Evolutionary conservation across 805 yeast species (phyloP), one percentile per base, ranked within the genome.

Genomic region (Pachysolen tannophilus): DNA sequence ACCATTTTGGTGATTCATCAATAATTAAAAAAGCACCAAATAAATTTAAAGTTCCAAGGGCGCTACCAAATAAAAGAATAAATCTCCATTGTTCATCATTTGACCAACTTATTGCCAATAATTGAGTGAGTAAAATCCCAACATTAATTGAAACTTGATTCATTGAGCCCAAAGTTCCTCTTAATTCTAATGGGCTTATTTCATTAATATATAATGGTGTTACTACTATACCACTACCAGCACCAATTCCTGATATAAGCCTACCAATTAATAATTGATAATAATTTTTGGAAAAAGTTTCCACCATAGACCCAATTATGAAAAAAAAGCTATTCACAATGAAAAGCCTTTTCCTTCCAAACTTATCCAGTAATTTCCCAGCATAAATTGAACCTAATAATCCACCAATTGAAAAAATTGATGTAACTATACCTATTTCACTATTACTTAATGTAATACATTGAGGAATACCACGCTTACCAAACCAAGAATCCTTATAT

Each of bases 1-100:
- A 60, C 96, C 96, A 90, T 56, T 80, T 72, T 6, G 97, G 97
- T 5, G 90, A 77, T 54, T 88, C 97, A 13, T 70, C 73, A 17
- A 78, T 62, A 29, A 64, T 60, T 8, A 67, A 41, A 7, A 63
- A 43, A 28, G 64, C 48, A 2, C 66, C 54, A 1, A 67, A 25
- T 2, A 78, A 55, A 46, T 78, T 75, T 0, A 67, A 7, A 0
- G 64, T 32, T 2, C 82, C 82, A 20, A 85, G 45, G 0, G 67
- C 38, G 2, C 72, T 63, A 1, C 87, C 95, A 20, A 67, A 55
- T n/a, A 74, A 57, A 30, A 92, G 60, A 6, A 90, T 64, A 31
- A 53, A 60, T 44, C 97, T 68, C 97, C 97, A 92, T 30, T 70
- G 63, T 24, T 61, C 58, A 29, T 71, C 65, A 36, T 72, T 76